Base-by-base conservation (phyloP, 768 basidiomycete species). In the Boletus reticulatus region DNA sequence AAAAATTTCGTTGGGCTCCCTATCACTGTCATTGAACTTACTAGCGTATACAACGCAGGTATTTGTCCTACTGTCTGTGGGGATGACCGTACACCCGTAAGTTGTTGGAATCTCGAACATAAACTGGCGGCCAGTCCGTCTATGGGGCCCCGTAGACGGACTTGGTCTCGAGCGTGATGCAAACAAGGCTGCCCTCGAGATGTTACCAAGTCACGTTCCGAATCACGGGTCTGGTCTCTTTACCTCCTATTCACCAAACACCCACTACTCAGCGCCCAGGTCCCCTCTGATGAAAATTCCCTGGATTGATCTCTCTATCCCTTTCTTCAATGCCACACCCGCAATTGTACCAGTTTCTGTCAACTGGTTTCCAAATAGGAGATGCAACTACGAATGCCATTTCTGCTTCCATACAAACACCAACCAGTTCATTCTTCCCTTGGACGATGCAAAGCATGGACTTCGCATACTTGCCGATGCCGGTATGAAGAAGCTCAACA, bases 321-420 rank as follows among this genome's bases (percentile, higher is more conserved):
- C 66, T 5, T 63, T 62, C 43, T 50, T 65, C 43, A 50, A n/a
- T 29, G 10, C 37, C 2, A 8, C 43, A 5, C 61, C 63, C 17
- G 45, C 56, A 3, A 43, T 37, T 43, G 53, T 57, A 4, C 66
- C 66, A 17, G 55, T 68, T 1, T 68, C 67, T 1, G 67, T 67
- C 4, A 68, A 68, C 46, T 68, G 67, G 67, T 68, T 68, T 20
- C 67, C 67, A 0, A 61, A 62, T 20, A 51, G 67, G 17, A 53
- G 60, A 1, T 68, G 67, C 43, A 78, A 78, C 37, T 77, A 78
- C 22, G 56, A 65, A 8, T 75, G 75, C 34, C 64, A 70, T 5
- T 76, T 78, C 48, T 77, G 76, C 56, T 77, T 78, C 44, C 76
- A 77, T 37, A 78, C 76, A 1, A 66, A 59, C 45, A 74, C 67